phyloP scores from a whole-genome alignment of 2,329 filamentous ascomycete genomes.

The Colletotrichum truncatum region DNA sequence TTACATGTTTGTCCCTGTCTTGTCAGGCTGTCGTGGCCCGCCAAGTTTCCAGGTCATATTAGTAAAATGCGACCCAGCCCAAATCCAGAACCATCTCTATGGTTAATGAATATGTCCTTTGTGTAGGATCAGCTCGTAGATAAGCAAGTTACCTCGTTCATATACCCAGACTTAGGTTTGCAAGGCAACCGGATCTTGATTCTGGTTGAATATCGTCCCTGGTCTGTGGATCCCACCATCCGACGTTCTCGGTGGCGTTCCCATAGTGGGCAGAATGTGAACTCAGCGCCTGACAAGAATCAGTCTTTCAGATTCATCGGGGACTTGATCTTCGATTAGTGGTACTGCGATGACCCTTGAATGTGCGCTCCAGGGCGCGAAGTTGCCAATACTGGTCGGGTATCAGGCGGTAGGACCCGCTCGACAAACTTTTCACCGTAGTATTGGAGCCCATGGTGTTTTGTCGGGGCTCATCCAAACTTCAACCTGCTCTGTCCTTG shows the following conservation, averaged over 20 bases:
- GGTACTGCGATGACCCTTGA: constrained; percentile 17
- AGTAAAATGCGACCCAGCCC: constrained; percentile 9
- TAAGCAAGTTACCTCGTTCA: not conserved
- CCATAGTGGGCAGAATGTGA: not conserved
- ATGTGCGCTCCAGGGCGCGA: not conserved
- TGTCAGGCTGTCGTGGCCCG: constrained; percentile 9
- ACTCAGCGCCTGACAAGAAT: not conserved
- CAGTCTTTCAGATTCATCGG: not conserved
- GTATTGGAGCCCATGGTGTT: not conserved
- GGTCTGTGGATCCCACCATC: not conserved
- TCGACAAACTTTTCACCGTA: constrained; percentile 21
- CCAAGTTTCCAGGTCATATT: not conserved
- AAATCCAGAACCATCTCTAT: not conserved
- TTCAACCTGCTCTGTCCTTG: constrained; percentile 69
- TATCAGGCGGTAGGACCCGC: constrained; percentile 27
- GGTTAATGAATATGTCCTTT: not conserved
- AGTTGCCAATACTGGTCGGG: not conserved
- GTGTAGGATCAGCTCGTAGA: not conserved
- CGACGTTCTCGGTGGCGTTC: not conserved
- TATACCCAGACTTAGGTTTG: not conserved
- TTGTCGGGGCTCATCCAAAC: constrained; percentile 57
- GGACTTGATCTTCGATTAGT: not conserved
- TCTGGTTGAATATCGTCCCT: not conserved
- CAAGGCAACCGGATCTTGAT: not conserved
- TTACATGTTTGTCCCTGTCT: constrained; percentile 2